phyloP scores from a whole-genome alignment of 2,329 filamentous ascomycete species.

The Nigrospora sphaerica region DNA sequence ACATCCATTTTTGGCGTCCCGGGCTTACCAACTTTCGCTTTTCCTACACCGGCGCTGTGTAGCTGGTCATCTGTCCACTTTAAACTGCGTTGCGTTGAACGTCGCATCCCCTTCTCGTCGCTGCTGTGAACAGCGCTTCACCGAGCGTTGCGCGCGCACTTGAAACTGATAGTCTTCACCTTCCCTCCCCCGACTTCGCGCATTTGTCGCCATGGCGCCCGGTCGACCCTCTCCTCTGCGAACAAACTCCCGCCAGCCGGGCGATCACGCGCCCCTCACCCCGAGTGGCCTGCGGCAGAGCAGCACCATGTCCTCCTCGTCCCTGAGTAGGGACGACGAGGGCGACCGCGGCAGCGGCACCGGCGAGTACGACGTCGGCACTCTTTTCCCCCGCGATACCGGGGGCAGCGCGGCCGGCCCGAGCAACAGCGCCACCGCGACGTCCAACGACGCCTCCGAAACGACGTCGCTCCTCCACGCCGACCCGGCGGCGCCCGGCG shows the following conservation, averaged over 20 bases:
- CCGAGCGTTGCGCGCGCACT: too few relatives aligned
- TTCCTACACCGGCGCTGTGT: too few relatives aligned
- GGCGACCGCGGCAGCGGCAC: neutral
- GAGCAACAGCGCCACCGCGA: neutral
- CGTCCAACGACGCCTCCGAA: constrained; percentile 29
- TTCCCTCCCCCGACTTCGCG: too few relatives aligned
- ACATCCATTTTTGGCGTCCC: neutral
- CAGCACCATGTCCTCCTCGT: constrained; percentile 17
- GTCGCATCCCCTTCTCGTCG: too few relatives aligned
- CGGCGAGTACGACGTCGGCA: neutral
- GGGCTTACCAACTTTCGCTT: too few relatives aligned
- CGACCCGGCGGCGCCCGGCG: constrained; percentile 36
- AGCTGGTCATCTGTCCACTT: too few relatives aligned
- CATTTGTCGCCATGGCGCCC: neutral
- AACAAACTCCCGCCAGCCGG: constrained; percentile 3
- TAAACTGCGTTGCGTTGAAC: too few relatives aligned
- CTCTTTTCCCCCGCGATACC: neutral
- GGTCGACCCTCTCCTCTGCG: constrained; percentile 3
- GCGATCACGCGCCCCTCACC: constrained; percentile 17
- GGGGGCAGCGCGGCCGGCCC: too few relatives aligned
- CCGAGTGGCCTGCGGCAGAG: constrained; percentile 23
- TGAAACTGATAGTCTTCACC: too few relatives aligned
- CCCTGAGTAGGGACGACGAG: constrained; percentile 5
- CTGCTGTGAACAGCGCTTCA: too few relatives aligned
- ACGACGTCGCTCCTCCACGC: constrained; percentile 39